phyloP scores from a whole-genome alignment of 257 asterid genomes.

The Petunia axillaris region DNA sequence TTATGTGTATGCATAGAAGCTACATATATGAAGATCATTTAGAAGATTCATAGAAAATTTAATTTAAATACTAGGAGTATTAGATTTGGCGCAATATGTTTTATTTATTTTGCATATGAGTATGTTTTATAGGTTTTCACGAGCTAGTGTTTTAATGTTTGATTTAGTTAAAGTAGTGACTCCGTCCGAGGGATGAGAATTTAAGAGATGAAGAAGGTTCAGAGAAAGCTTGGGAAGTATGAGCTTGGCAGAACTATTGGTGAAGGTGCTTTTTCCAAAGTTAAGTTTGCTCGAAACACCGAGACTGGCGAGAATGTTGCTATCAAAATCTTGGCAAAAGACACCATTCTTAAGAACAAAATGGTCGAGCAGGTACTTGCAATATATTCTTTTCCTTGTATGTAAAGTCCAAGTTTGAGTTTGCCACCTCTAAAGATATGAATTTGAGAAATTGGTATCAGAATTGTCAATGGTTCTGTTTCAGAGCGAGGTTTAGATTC shows the following conservation, averaged over 20 bases:
- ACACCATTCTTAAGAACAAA: slow-evolving; percentile 78
- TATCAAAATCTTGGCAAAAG: slow-evolving; percentile 78
- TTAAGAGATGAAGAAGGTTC: slow-evolving; percentile 52
- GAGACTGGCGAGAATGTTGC: slow-evolving; percentile 80
- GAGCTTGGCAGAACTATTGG: slow-evolving; percentile 89
- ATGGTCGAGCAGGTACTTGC: slow-evolving; percentile 80
- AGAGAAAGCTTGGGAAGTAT: slow-evolving; percentile 77
- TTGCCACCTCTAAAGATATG: not conserved
- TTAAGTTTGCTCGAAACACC: slow-evolving; percentile 74
- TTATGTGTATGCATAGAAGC: not conserved
- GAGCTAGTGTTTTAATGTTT: not conserved
- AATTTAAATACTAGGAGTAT: not conserved
- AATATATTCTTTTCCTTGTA: slow-evolving; percentile 4
- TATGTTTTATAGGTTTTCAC: not conserved
- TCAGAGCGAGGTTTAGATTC: not conserved
- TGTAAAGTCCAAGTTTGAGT: not conserved
- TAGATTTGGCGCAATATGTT: not conserved
- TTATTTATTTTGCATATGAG: not conserved
- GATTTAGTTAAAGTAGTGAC: not conserved
- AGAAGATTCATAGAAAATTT: not conserved
- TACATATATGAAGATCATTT: not conserved
- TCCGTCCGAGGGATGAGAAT: slow-evolving; percentile 36
- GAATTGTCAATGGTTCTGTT: not conserved
- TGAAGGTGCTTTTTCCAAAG: slow-evolving; percentile 90
- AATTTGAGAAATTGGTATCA: not conserved